Evolutionary conservation across 2,329 filamentous ascomycete genomes (phyloP).

Genomic region (Ceratocystis papillata): DNA sequence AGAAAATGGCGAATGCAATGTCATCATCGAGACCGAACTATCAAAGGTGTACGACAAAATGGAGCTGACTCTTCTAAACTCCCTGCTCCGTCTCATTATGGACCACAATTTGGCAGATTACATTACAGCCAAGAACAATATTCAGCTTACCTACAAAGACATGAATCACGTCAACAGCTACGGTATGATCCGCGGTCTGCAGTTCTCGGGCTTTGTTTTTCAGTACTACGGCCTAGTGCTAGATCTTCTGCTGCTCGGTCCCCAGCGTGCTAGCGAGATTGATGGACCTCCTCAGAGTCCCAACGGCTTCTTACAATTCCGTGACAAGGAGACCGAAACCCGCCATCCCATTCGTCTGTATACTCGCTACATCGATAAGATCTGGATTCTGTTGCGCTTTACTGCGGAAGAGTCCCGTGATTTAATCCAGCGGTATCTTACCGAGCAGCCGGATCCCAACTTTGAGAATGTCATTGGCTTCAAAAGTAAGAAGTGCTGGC

Average conservation of each 20-base stretch:
- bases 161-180: slow-evolving; percentile 99
- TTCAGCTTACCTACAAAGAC: slow-evolving; percentile 97
- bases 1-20: slow-evolving; percentile 89
- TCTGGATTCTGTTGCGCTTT: slow-evolving; percentile 96
- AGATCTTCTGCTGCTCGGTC: slow-evolving; percentile 78
- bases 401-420: slow-evolving; percentile 88
- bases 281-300: slow-evolving; percentile 86
- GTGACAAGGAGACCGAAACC: slow-evolving; percentile 81
- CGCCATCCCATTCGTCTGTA: slow-evolving; percentile 96
- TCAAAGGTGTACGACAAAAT: slow-evolving; percentile 99
- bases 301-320: slow-evolving; percentile 96
- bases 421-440: slow-evolving; percentile 92
- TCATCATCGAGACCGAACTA: slow-evolving; percentile 94
- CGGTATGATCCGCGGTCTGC: slow-evolving; percentile 92
- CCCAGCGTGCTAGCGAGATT: slow-evolving; percentile 95
- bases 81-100: slow-evolving; percentile 89
- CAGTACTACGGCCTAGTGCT: slow-evolving; percentile 96
- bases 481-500: slow-evolving; percentile 99
- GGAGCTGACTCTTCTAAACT: slow-evolving; percentile 88
- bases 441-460: slow-evolving; percentile 95
- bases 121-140: slow-evolving; percentile 98
- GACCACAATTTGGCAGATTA: slow-evolving; percentile 98
- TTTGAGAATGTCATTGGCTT: slow-evolving; percentile 99
- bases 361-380: slow-evolving; percentile 93
- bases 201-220: slow-evolving; percentile 98